A percentile compares a stretch with the other conserved stretches of the same genome.
Conservation (phyloP, 805 yeast genomes). For the Candida palmyrensis region DNA sequence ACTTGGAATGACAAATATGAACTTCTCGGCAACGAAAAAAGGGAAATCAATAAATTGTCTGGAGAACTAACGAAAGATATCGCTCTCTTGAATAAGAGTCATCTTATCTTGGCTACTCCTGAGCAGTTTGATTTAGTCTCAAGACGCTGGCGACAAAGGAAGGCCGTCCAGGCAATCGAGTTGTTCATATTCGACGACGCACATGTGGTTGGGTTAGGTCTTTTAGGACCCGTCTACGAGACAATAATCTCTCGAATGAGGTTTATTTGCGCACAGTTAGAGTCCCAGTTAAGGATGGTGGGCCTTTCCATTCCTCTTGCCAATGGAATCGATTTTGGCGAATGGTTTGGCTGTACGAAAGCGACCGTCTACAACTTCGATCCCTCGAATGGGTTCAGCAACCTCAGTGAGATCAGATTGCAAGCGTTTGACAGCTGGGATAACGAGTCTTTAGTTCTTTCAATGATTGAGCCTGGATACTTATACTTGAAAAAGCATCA, state of each 20-base stretch:
- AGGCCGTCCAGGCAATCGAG: constrained; percentile 62
- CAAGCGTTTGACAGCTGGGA: constrained; percentile 44
- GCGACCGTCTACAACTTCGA: constrained; percentile 63
- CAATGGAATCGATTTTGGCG: constrained; percentile 72
- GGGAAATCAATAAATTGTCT: constrained; percentile 49
- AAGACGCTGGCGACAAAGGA: constrained; percentile 78
- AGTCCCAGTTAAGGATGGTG: constrained; percentile 53
- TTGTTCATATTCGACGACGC: constrained; percentile 69
- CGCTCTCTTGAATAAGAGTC: constrained; percentile 50
- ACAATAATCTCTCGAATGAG: constrained; percentile 63
- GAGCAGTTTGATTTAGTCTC: constrained; percentile 68
- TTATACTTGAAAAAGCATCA: constrained; percentile 33
- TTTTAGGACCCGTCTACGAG: constrained; percentile 52
- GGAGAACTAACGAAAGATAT: constrained; percentile 52
- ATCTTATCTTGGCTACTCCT: constrained; percentile 75
- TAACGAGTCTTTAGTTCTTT: constrained; percentile 46
- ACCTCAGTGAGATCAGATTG: constrained; percentile 54
- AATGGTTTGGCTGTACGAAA: constrained; percentile 77
- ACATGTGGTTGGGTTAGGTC: constrained; percentile 59
- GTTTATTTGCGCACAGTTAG: constrained; percentile 64
- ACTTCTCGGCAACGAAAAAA: constrained; percentile 40
- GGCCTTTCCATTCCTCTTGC: constrained; percentile 67
- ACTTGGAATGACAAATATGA: constrained; percentile 52
- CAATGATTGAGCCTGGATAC: constrained; percentile 48
- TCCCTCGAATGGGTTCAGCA: constrained; percentile 52